phyloP scores from a whole-genome alignment of 2,329 filamentous ascomycete genomes.

The Aspergillus sp. region DNA sequence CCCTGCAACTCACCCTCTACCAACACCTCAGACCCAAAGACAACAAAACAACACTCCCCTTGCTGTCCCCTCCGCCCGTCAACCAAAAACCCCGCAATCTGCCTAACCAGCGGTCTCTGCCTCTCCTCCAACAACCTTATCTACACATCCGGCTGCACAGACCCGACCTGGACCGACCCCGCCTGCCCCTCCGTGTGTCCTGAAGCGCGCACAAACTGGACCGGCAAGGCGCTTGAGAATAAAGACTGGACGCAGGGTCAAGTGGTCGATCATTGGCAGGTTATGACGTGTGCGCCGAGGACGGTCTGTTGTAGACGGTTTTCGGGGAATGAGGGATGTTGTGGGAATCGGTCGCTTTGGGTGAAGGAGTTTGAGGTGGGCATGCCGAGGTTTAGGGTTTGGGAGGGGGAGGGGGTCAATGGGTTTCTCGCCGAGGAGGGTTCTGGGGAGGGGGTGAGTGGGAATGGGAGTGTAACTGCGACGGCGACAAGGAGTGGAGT shows the following conservation, averaged over 20 bases:
- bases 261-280: not conserved
- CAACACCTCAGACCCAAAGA: not conserved
- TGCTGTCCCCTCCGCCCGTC: not conserved
- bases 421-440: not conserved
- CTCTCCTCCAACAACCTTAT: not conserved
- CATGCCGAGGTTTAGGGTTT: not conserved
- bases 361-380: not conserved
- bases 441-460: not conserved
- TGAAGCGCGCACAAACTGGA: not conserved
- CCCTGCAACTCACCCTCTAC: not conserved
- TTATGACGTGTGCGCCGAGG: not conserved
- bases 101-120: not conserved
- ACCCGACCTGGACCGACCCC: not conserved
- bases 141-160: not conserved
- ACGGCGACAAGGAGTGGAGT: not conserved
- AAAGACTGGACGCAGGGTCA: not conserved
- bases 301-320: not conserved
- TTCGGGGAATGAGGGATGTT: not conserved
- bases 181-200: not conserved
- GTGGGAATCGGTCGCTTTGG: not conserved
- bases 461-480: too few species aligned
- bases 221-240: not conserved
- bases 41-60: not conserved
- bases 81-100: not conserved
- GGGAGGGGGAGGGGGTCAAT: not conserved